These are phyloP conservation scores for Eucalyptus decipiens DNA, from an alignment of 345 rosid species.

Conservation along the genomic window DNA sequence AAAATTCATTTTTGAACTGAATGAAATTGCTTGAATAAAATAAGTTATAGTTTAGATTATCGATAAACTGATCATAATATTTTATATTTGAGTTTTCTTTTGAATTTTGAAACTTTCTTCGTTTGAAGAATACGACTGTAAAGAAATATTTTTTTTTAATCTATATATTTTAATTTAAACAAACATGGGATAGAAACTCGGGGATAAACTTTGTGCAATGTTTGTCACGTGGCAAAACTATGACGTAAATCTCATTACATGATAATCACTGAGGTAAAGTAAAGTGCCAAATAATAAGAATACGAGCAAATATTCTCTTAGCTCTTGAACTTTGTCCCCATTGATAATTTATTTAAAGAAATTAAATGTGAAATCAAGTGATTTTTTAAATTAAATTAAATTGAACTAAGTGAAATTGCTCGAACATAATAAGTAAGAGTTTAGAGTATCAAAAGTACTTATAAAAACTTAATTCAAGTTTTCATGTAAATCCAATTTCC, in stretches of 20 bases:
- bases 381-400: not conserved
- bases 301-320: not conserved
- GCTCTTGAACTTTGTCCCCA: not conserved
- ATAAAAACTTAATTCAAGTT: not conserved
- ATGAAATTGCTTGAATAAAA: not conserved
- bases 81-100: not conserved
- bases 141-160: not conserved
- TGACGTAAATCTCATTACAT: not conserved
- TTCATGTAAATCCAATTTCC: not conserved
- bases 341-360: not conserved
- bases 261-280: not conserved
- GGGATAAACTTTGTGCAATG: not conserved
- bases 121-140: not conserved
- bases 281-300: not conserved
- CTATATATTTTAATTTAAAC: not conserved
- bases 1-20: not conserved
- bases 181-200: not conserved
- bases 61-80: not conserved
- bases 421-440: not conserved
- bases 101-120: not conserved
- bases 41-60: not conserved
- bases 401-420: not conserved
- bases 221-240: not conserved
- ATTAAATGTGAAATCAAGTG: not conserved
- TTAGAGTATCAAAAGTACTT: not conserved